A percentile compares a stretch with the other conserved stretches of the same genome.
Evolutionary conservation across 352 stramenopile genomes (phyloP).

Genomic region (Phytophthora ohioensis): DNA sequence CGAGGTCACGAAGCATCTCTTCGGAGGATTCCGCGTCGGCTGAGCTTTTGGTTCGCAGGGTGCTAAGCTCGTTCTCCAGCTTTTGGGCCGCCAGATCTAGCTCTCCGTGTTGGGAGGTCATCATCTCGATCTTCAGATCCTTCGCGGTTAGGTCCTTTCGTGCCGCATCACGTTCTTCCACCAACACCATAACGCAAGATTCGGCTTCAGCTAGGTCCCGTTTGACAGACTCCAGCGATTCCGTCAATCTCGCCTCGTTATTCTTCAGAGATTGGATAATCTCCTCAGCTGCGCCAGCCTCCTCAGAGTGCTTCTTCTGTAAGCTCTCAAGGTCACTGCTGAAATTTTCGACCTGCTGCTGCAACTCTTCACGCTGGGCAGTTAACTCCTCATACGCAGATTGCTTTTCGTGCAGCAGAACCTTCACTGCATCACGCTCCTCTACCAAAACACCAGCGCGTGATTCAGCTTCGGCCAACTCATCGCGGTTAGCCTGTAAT

Average conservation of each 20-base stretch:
- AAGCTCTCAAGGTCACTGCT: conserved; percentile 24
- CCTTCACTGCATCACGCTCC: conserved; percentile 34
- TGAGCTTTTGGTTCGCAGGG: conserved; percentile 30
- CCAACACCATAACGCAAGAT: conserved; percentile 41
- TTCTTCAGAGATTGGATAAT: conserved; percentile 29
- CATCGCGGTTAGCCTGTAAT: conserved; percentile 32
- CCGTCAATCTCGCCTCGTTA: conserved; percentile 17
- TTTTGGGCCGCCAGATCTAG: conserved; percentile 36
- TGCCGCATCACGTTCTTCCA: conserved; percentile 43
- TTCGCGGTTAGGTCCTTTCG: conserved; percentile 39
- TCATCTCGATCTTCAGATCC: conserved; percentile 50
- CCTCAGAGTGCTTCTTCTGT: conserved; percentile 17
- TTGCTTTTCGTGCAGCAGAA: conserved; percentile 30
- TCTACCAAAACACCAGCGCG: conserved; percentile 28
- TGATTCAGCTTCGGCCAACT: conserved; percentile 34
- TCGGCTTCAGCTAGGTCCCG: conserved; percentile 42
- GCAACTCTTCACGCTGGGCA: conserved; percentile 25
- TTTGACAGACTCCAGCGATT: conserved; percentile 29
- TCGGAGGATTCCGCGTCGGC: conserved; percentile 27
- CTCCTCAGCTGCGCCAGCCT: conserved; percentile 23
- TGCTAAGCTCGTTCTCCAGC: conserved; percentile 37
- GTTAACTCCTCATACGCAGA: conserved; percentile 20
- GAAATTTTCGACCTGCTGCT: conserved; percentile 36
- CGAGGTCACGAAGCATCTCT: conserved; percentile 32
- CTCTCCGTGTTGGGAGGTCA: conserved; percentile 45